phyloP scores from a whole-genome alignment of 2,329 filamentous ascomycete genomes.

The Colletotrichum eremochloae region DNA sequence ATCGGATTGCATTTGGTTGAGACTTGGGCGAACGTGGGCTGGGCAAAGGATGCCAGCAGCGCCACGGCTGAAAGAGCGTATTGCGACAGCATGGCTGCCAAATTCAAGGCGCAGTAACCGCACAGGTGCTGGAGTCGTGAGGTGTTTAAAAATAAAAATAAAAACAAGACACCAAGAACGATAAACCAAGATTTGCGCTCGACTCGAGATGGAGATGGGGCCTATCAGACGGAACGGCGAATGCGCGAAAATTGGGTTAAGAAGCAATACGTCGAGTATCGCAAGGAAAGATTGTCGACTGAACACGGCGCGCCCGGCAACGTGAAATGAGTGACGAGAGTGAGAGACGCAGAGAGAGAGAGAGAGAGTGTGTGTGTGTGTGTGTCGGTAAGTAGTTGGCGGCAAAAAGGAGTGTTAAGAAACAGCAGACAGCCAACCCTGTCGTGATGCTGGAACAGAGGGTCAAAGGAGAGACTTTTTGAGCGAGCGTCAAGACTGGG shows the following conservation, averaged over 20 bases:
- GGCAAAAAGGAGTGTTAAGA: constrained; percentile 7
- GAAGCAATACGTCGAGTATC: constrained; percentile 32
- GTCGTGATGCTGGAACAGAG: constrained; percentile 14
- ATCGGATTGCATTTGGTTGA: constrained; percentile 83
- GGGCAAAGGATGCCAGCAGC: constrained; percentile 59
- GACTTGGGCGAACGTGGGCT: constrained; percentile 77
- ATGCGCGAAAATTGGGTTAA: neutral
- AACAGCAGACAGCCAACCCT: constrained; percentile 11
- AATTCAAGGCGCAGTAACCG: neutral
- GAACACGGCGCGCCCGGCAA: constrained; percentile 20
- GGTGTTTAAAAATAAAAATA: too few species aligned
- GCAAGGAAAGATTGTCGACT: constrained; percentile 2
- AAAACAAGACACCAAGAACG: too few species aligned
- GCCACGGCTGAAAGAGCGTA: constrained; percentile 51
- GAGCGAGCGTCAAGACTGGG: neutral
- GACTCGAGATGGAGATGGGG: neutral
- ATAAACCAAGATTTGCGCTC: neutral
- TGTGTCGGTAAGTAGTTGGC: constrained; percentile 16
- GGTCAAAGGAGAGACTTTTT: constrained; percentile 15
- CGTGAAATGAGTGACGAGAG: constrained; percentile 34
- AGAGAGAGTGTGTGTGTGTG: constrained; percentile 17
- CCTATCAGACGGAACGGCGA: neutral
- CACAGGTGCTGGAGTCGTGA: neutral
- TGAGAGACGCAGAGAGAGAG: constrained; percentile 4
- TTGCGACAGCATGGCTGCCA: constrained; percentile 46